Evolutionary conservation across 306 rosid species (phyloP).

Genomic region (Vachellia pachyceras): DNA sequence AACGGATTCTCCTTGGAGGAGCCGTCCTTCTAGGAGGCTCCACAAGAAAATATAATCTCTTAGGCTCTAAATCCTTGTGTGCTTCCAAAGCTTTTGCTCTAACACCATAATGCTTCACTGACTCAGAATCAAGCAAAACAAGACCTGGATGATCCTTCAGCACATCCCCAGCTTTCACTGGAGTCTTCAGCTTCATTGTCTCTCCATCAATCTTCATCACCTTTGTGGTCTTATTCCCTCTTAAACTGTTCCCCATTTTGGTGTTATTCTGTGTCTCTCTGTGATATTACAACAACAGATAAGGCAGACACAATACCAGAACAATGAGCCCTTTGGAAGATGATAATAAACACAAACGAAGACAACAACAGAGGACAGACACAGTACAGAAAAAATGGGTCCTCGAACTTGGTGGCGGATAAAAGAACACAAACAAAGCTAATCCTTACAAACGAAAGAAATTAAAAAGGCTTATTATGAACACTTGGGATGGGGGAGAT

Average conservation of each 20-base stretch:
- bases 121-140: conserved; percentile 78
- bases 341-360: neutral
- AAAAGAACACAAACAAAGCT: neutral
- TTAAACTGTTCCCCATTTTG: conserved; percentile 75
- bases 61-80: conserved; percentile 56
- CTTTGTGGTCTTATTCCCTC: conserved; percentile 70
- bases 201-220: conserved; percentile 86
- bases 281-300: neutral
- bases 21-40: conserved; percentile 58
- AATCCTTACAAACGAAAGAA: neutral
- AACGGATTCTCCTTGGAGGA: conserved; percentile 70
- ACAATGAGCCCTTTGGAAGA: neutral
- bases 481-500: neutral
- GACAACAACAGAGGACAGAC: neutral
- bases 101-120: conserved; percentile 79
- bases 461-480: neutral
- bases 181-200: conserved; percentile 69
- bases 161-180: conserved; percentile 61
- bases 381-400: neutral
- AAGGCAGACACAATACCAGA: neutral
- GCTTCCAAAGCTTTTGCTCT: conserved; percentile 77
- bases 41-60: conserved; percentile 79
- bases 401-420: neutral
- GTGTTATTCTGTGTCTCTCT: neutral
- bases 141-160: conserved; percentile 71